Base-by-base conservation (phyloP, 169 alveolate species). In the Plasmodium sp. region DNA sequence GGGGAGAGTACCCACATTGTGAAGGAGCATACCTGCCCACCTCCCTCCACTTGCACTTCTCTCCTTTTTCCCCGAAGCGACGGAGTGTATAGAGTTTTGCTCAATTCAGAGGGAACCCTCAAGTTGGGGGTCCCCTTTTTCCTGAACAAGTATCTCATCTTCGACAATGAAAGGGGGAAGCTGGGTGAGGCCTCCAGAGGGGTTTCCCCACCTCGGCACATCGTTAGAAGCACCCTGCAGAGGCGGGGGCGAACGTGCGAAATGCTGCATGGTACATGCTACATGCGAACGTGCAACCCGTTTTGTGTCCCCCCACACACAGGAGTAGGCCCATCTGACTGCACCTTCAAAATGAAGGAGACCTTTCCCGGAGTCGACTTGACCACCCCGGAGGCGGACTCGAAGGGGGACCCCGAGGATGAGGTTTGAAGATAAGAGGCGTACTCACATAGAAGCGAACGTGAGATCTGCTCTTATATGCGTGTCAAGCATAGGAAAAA, bases 41-140 rank as follows among this genome's bases (percentile, higher is more conserved):
- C n/a, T 67, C 43, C 14, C 1, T 67, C 18, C 39, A 67, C 5
- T 4, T 67, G 39, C 6, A 27, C 7, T 67, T 67, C 5, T 67
- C 39, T 67, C 39, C 43, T 27, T 39, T 67, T 84, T 33, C 43
- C 81, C 81, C 67, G 22, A 41, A 86, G 93, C 18, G 86, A 77
- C 14, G 85, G 71, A 22, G 41, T 51, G 7, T 86, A 86, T 31
- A 74, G 85, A 39, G 86, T 86, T 27, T 39, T 86, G 71, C 27
- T 86, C 75, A 86, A 86, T 54, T 79, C 84, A 3, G 27, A 79
- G 41, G 58, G 62, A 5, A 67, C 16, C 31, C 31, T 54, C 67
- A 75, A 71, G n/a, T 56, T 86, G 12, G 93, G 93, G 34, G 41
- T 86, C 18, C 93, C 93, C 31, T 86, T 86, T 54, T 77, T 86